These are phyloP conservation scores for Calocybe gambosa DNA, from an alignment of 1,284 basidiomycete species.

Conservation along the genomic window DNA sequence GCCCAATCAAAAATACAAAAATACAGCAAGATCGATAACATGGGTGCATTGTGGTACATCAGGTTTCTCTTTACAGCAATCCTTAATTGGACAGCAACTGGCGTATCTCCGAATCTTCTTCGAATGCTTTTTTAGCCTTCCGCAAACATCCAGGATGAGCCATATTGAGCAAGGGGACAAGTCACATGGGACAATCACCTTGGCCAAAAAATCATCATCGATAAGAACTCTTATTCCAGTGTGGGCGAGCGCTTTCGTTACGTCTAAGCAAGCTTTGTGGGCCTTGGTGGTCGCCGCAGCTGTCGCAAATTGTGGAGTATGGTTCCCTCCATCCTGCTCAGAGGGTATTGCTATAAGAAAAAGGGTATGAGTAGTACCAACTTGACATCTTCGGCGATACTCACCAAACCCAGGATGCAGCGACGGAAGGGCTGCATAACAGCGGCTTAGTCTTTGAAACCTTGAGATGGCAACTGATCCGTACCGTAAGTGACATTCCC, in stretches of 20 bases:
- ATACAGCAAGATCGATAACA: too few relatives aligned
- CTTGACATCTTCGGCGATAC: not conserved
- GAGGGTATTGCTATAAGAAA: constrained; percentile 23
- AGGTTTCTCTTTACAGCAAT: not conserved
- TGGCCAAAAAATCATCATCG: constrained; percentile 23
- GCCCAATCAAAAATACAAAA: too few relatives aligned
- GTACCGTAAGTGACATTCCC: constrained; percentile 59
- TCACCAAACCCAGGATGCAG: constrained; percentile 27
- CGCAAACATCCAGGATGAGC: not conserved
- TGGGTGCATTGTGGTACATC: not conserved
- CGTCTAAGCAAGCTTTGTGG: constrained; percentile 24
- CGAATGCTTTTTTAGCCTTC: constrained; percentile 33
- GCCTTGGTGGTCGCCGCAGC: constrained; percentile 20
- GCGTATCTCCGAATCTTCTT: constrained; percentile 24
- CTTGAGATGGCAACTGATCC: constrained; percentile 7
- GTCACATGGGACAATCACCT: constrained; percentile 23
- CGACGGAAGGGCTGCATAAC: constrained; percentile 21
- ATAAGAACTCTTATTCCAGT: constrained; percentile 23
- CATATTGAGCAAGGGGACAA: not conserved
- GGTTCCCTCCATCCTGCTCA: constrained; percentile 24
- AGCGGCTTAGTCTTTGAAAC: not conserved
- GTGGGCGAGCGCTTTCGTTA: constrained; percentile 25
- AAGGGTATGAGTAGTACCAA: not conserved
- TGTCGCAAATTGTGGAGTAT: constrained; percentile 22
- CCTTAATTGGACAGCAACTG: constrained; percentile 2